phyloP scores from a whole-genome alignment of 1,139 yeast species.

The Saccharomyces hybrid region DNA sequence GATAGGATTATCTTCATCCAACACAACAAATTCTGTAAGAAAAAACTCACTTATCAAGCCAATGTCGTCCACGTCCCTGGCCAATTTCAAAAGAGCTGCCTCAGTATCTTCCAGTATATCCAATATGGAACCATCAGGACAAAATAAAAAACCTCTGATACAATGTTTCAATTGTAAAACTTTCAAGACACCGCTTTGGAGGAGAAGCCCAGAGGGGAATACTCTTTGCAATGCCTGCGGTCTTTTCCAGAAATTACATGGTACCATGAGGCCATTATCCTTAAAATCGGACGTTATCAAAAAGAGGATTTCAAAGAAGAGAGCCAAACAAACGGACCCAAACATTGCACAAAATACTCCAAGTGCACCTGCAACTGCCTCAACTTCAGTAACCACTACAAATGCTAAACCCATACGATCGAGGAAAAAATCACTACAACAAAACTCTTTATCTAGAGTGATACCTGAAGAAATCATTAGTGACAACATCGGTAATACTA shows the following conservation, averaged over 20 bases:
- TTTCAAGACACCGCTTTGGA: constrained; percentile 90
- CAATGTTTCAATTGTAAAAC: constrained; percentile 87
- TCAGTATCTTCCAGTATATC: constrained; percentile 11
- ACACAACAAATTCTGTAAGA: constrained; percentile 25
- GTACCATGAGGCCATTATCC: constrained; percentile 87
- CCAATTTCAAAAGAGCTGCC: constrained; percentile 23
- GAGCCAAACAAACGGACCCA: constrained; percentile 15
- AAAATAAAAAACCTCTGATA: constrained; percentile 23
- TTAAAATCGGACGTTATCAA: constrained; percentile 91
- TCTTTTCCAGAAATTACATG: constrained; percentile 82
- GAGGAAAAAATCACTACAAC: not conserved
- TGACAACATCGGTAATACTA: not conserved
- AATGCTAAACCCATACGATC: constrained; percentile 3
- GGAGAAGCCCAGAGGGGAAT: constrained; percentile 89
- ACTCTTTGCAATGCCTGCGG: constrained; percentile 97
- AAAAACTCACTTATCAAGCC: constrained; percentile 26
- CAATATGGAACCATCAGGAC: constrained; percentile 1
- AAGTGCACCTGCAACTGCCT: constrained; percentile 9
- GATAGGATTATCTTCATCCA: constrained; percentile 14
- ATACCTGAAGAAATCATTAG: not conserved
- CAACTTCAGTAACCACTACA: constrained; percentile 11
- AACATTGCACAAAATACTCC: not conserved
- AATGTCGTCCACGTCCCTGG: constrained; percentile 24
- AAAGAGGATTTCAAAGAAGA: constrained; percentile 48
- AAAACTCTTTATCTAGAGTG: not conserved